Evolutionary conservation across 2,329 filamentous ascomycete genomes (phyloP).

Genomic region (Pleurostoma richardsiae): DNA sequence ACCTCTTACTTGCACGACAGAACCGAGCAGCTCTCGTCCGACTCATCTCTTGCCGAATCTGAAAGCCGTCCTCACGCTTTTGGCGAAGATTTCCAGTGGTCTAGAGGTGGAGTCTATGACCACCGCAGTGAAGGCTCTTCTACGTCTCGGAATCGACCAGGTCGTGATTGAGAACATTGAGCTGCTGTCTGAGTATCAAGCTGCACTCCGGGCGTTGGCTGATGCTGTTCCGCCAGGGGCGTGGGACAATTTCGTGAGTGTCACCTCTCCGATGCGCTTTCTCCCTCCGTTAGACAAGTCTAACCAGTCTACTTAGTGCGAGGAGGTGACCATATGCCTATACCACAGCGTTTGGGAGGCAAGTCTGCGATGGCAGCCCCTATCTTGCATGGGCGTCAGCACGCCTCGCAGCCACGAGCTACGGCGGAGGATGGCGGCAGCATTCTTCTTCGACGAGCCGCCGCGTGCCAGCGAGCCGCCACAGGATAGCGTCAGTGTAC

Average conservation of each 20-base stretch:
- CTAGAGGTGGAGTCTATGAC: conserved; percentile 27
- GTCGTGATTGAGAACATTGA: conserved; percentile 38
- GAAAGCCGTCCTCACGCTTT: conserved; percentile 34
- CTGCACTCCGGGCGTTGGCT: conserved; percentile 37
- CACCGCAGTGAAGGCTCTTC: conserved; percentile 39
- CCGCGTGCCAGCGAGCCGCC: conserved; percentile 32
- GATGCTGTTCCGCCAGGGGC: conserved; percentile 28
- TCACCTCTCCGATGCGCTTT: conserved; percentile 23
- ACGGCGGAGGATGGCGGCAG: conserved; percentile 60
- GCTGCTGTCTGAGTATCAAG: conserved; percentile 32
- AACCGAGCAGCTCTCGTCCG: conserved; percentile 5
- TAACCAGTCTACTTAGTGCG: conserved; percentile 33
- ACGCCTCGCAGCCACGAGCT: conserved; percentile 50
- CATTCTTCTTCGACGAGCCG: conserved; percentile 53
- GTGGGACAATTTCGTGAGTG: conserved; percentile 30
- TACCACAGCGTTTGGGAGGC: conserved; percentile 39
- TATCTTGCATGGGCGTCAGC: conserved; percentile 53
- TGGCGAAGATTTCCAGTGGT: conserved; percentile 29
- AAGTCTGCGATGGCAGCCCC: conserved; percentile 49
- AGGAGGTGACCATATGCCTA: conserved; percentile 40
- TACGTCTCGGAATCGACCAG: conserved; percentile 51
- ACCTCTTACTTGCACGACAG: conserved; percentile 10
- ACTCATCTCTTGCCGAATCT: no score
- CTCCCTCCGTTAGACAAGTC: background rate
- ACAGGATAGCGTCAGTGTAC: conserved; percentile 34